Conservation (phyloP, 495 filamentous ascomycete genomes). For the Margaritispora aquatica region DNA sequence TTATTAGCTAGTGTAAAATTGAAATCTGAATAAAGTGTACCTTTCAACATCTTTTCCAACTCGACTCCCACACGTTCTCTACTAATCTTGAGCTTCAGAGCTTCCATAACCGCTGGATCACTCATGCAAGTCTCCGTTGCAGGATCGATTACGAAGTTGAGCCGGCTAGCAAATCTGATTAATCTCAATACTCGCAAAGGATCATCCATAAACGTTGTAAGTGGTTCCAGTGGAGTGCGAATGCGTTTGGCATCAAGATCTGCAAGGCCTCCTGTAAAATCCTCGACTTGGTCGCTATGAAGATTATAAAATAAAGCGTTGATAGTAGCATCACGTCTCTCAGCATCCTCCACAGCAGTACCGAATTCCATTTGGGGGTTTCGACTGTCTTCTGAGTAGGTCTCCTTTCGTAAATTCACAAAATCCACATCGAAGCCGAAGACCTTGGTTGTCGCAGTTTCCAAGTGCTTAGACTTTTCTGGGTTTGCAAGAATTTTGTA, state of each 20-base stretch:
- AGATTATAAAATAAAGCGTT: slow-evolving; percentile 97
- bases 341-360: slow-evolving; percentile 81
- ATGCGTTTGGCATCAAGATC: slow-evolving; percentile 71
- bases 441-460: slow-evolving; percentile 81
- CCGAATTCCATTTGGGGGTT: slow-evolving; percentile 94
- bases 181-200: slow-evolving; percentile 84
- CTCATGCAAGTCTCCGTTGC: slow-evolving; percentile 69
- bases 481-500: slow-evolving; percentile 84
- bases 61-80: slow-evolving; percentile 81
- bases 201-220: slow-evolving; percentile 93
- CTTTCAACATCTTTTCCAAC: slow-evolving; percentile 83
- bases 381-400: slow-evolving; percentile 76
- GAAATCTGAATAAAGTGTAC: slow-evolving; percentile 30
- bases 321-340: slow-evolving; percentile 86
- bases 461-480: slow-evolving; percentile 95
- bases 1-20: slow-evolving; percentile 8
- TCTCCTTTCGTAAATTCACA: slow-evolving; percentile 90
- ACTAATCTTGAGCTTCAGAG: slow-evolving; percentile 84
- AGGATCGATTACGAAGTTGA: slow-evolving; percentile 69
- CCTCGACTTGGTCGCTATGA: slow-evolving; percentile 68
- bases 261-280: slow-evolving; percentile 71
- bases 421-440: slow-evolving; percentile 88
- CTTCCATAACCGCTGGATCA: slow-evolving; percentile 61
- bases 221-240: slow-evolving; percentile 80
- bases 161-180: slow-evolving; percentile 81